Base-by-base conservation (phyloP, 2,329 filamentous ascomycete species). In the Cordyceps cateniannulata region DNA sequence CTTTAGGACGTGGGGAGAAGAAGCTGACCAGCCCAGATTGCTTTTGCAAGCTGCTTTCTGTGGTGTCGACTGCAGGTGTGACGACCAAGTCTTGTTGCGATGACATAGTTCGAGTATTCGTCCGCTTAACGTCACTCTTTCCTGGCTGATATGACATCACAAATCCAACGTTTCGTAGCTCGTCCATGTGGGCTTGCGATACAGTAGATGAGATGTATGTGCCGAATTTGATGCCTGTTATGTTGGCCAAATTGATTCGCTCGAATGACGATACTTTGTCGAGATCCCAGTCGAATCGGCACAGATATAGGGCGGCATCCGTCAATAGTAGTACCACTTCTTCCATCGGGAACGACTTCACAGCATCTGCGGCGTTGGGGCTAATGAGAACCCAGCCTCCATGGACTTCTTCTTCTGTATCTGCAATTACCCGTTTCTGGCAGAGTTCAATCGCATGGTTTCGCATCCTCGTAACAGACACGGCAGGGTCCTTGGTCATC, bases 221-320 rank as follows among this genome's bases (percentile, higher is more conserved):
- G 22, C 95, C 95, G 63, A 87, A 84, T 69, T 86, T 87, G 66
- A 99, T 85, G 25, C 82, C 81, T 1, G 83, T 81, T 40, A 99
- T 78, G 61, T 91, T 89, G 22, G 83, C 81, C 8, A 98, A 80
- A 62, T 89, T 86, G 16, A 97, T 86, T 8, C 93, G 83, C 75
- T 98, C 93, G 72, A 97, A 98, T 0, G 89, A 92, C 14, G 89
- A 88, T 1, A 99, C 90, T 71, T 98, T 98, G 75, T 98, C 95
- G 8, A 92, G 87, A 64, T 90, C 89, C 92, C 93, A 98, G 73
- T 98, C 92, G 67, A 98, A 93, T 16, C 90, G 86, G 72, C 93
- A 97, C 63, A 91, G 86, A 70, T 98, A 98, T 3, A 98, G 72
- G 0, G 92, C 93, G 0, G 82, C 81, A 65, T 96, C 88, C 0